Evolutionary conservation across 306 rosid species (phyloP), one percentile per base, ranked within the genome.

Genomic region (Astragalus glycyphyllos): DNA sequence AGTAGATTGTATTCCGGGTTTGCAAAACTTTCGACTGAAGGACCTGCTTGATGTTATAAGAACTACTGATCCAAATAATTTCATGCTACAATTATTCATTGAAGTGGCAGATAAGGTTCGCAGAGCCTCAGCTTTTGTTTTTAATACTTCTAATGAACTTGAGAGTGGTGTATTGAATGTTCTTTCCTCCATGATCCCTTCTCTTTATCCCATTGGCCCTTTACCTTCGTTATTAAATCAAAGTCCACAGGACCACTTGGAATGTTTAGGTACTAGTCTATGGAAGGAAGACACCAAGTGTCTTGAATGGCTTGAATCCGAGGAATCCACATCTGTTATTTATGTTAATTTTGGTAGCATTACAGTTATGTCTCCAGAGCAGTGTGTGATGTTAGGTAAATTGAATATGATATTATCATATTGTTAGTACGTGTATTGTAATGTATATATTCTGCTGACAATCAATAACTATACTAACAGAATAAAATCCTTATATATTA

Each of bases 51-150:
- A 29, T 1, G 34, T 54, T 13, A 12, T 59, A 6, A 11, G 59
- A 38, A 72, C 82, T 8, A 78, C 64, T 6, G 12, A 78, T 57
- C 63, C 14, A 16, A 66, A 78, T 53, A 64, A 78, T 48, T 1
- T 48, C 0, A 8, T 35, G 41, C 0, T 72, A 4, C 6, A 72
- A 0, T 59, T 59, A 9, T 1, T 72, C 12, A 23, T 72, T 40
- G 58, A 58, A 31, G 23, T 15, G 0, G 75, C 59, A 4, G 64
- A 66, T 1, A 48, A 17, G n/a, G 49, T 54, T 58, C 5, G 17
- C 0, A 40, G 13, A 58, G 69, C 68, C 10, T 38, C 64, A 5
- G 56, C 41, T 4, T n/a, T 73, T 61, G n/a, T 48, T 61, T 49
- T 61, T 6, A 73, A 73, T 44, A 61, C 70, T 32, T 74, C 38